Evolutionary conservation across 2,329 filamentous ascomycete species (phyloP), one percentile per base, ranked within the genome.

Genomic region (Diaporthe vexans): DNA sequence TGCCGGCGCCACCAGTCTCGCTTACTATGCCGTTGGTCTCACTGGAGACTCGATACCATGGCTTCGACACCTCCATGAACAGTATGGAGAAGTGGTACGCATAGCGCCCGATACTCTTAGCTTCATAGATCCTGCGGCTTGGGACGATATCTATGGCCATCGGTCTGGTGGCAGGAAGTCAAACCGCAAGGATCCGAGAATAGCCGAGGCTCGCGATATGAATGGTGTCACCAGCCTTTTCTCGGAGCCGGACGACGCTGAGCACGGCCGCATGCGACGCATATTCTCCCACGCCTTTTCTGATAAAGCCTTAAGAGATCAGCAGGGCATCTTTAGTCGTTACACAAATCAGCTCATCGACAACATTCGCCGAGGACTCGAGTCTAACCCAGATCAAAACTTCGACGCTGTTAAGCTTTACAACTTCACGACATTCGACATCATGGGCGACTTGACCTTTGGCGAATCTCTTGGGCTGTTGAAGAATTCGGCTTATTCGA

Each of bases 391-490:
- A 5, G 10, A 65, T 77, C 11, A 73, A 77, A 26, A 15, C 9
- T 48, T 19, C 46, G 46, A 48, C 21, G 46, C 46, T 17, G 65
- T 69, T 8, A 35, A 65, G 40, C 29, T 75, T 43, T 65, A 71
- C 26, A 77, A 79, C 21, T 77, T 78, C 24, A 63, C 75, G 24
- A 76, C 72, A 1, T 79, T 79, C 7, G 29, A 33, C 29, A 33
- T 33, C 29, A 33, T 33, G 29, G 29, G 29, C 29, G 29, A 33
- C 29, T 74, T 79, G 21, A 63, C 73, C 17, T 79, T 77, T 48
- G 78, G 77, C 4, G 52, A 78, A 21, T 70, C 78, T 1, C 71
- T 79, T 17, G 76, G 76, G 1, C 68, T 78, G 48, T 72, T 79
- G 1, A 73, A 76, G 21, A 67, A 29, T 11, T 57, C 43, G 15